A percentile compares a stretch with the other conserved stretches of the same genome.
phyloP scores from a whole-genome alignment of 176 grass and related monocot genomes.

The Carex cristatella region DNA sequence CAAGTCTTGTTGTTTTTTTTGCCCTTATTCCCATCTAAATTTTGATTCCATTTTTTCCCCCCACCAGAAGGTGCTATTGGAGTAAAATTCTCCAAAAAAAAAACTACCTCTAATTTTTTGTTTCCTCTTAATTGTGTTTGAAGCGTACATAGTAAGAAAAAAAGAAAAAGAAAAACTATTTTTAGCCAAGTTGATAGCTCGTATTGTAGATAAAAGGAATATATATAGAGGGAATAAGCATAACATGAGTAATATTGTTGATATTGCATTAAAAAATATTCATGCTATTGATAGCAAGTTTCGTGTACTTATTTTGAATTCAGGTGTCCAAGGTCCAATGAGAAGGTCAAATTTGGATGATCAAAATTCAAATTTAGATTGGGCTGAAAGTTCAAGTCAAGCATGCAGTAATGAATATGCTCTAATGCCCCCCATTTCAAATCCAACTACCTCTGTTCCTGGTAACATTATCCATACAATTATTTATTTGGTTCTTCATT shows the following conservation, averaged over 20 bases:
- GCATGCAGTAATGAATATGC: constrained; percentile 12
- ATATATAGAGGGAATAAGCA: not conserved
- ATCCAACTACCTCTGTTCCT: not conserved
- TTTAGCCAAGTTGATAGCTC: not conserved
- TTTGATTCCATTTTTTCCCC: not conserved
- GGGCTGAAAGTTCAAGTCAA: constrained; percentile 35
- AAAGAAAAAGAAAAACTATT: not conserved
- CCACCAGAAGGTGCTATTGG: not conserved
- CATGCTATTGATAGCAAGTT: not conserved
- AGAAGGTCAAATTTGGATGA: not conserved
- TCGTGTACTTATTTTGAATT: constrained; percentile 6
- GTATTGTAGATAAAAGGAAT: not conserved
- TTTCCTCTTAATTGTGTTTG: not conserved
- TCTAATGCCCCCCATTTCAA: constrained; percentile 1
- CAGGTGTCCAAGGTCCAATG: constrained; percentile 20
- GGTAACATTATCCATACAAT: constrained; percentile 8
- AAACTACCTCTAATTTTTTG: not conserved
- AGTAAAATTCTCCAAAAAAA: not conserved
- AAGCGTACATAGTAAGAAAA: not conserved
- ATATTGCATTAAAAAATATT: not conserved
- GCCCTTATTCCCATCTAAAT: not conserved
- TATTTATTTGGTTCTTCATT: not conserved
- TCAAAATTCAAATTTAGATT: constrained; percentile 32
- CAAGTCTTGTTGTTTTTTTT: not conserved
- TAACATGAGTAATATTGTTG: not conserved